These are phyloP conservation scores for Choiromyces venosus DNA, from an alignment of 495 filamentous ascomycete genomes.

Conservation along the genomic window DNA sequence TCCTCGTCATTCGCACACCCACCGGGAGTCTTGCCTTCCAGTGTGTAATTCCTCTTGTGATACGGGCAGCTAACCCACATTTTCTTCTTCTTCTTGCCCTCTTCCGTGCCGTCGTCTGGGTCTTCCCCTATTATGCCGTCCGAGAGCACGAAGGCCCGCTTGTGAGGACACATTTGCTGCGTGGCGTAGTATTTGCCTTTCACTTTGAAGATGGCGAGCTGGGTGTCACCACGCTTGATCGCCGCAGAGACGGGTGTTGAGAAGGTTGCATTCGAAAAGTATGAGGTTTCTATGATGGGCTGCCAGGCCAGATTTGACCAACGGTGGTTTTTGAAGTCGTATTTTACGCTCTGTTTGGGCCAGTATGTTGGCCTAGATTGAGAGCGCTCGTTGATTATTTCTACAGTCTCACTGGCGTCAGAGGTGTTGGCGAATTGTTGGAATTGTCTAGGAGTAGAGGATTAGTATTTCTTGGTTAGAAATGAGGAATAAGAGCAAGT, in stretches of 20 bases:
- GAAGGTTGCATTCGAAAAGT: conserved; percentile 63
- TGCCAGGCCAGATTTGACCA: conserved; percentile 80
- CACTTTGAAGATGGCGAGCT: conserved; percentile 86
- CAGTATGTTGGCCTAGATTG: conserved; percentile 79
- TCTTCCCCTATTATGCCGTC: conserved; percentile 85
- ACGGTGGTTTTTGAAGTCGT: conserved; percentile 68
- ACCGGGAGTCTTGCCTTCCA: conserved; percentile 63
- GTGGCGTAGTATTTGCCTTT: conserved; percentile 78
- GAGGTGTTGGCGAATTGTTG: conserved; percentile 80
- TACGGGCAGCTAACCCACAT: conserved; percentile 80
- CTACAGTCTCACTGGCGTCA: conserved; percentile 64
- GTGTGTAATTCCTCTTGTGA: conserved; percentile 88
- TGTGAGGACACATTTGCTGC: conserved; percentile 98
- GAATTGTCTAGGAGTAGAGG: conserved; percentile 52
- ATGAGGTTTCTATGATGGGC: conserved; percentile 65
- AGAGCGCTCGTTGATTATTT: conserved; percentile 66
- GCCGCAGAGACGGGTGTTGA: conserved; percentile 65
- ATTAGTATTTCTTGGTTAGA: not conserved
- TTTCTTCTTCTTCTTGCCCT: conserved; percentile 18
- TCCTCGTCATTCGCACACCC: conserved; percentile 69
- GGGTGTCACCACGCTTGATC: conserved; percentile 84
- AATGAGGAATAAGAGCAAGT: not conserved
- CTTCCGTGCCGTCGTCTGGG: conserved; percentile 17
- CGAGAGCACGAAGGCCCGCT: conserved; percentile 81
- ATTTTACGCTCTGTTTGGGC: conserved; percentile 60